Base-by-base conservation (phyloP, 2,329 filamentous ascomycete species). In the Arthroderma sp. region DNA sequence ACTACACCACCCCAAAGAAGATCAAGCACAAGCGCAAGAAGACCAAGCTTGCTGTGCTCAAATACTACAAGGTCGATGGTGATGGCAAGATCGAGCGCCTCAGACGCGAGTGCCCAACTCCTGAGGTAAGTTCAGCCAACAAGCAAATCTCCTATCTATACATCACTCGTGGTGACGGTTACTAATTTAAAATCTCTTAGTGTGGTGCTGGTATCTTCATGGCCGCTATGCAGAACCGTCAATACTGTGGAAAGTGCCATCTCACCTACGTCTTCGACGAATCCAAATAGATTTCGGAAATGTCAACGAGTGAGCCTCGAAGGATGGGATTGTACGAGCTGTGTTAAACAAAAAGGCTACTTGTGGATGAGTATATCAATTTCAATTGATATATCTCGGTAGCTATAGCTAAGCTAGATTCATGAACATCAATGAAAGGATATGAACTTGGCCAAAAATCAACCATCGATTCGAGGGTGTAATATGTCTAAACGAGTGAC, bases 11-110 rank as follows among this genome's bases (percentile, higher is more conserved):
- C 73, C 93, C 93, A 77, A 98, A 98, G 91, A 98, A 98, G 90
- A 98, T 98, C 87, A 98, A 98, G 93, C 93, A 98, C 87, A 98
- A 98, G 91, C 87, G 90, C 83, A 98, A 97, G 90, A 98, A 98
- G 91, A 95, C 88, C 85, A 98, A 98, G 87, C 82, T 98, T 77
- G 93, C 93, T 73, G 91, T 98, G 70, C 91, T 98, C 78, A 98
- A 98, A 87, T 98, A 98, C 88, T 98, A 98, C 88, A 98, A 98
- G 88, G 93, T 98, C 71, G 93, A 97, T 78, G 89, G 88, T 71
- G 93, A 98, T 73, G 93, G 94, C 79, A 97, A 97, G 87, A 97
- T 98, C 72, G 93, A 98, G 87, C 93, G 93, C 74, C 86, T 98
- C 68, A 85, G 94, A 76, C 85, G 93, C 78, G 94, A 98, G 85